phyloP scores from a whole-genome alignment of 805 yeast species.

The Candida dajiaensis region DNA sequence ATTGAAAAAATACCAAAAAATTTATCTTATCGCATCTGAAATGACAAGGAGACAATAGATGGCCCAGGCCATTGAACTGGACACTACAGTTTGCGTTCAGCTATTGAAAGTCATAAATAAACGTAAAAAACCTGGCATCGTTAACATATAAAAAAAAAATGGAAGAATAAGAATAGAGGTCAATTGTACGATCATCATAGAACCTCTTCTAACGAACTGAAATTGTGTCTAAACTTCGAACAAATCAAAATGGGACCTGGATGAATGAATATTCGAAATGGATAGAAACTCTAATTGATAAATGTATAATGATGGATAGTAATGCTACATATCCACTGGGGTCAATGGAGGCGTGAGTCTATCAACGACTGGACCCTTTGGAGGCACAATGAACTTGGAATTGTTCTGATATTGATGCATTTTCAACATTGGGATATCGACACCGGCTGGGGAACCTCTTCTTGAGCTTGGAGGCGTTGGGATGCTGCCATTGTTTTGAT shows the following conservation, averaged over 20 bases:
- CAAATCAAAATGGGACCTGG: neutral
- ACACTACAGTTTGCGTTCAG: neutral
- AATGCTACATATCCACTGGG: slow-evolving; percentile 10
- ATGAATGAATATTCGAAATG: too few species aligned
- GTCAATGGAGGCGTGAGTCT: slow-evolving; percentile 20
- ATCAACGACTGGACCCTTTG: neutral
- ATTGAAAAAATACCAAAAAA: too few species aligned
- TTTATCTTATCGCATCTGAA: too few species aligned
- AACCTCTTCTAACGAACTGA: neutral
- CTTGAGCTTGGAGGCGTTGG: slow-evolving; percentile 24
- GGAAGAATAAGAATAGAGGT: neutral
- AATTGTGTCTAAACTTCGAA: neutral
- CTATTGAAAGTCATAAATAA: neutral
- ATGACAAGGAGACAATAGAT: too few species aligned
- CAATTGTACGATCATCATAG: neutral
- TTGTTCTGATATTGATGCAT: neutral
- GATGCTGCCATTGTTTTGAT: neutral
- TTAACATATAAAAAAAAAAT: too few species aligned
- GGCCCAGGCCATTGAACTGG: too few species aligned
- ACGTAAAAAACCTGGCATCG: too few species aligned
- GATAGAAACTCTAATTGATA: too few species aligned
- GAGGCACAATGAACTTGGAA: neutral
- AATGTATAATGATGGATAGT: neutral
- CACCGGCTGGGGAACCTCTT: slow-evolving; percentile 24
- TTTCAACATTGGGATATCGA: slow-evolving; percentile 1